Percentiles rank a stretch among this genome's conserved stretches.
Evolutionary conservation across 2,329 filamentous ascomycete genomes (phyloP).

Genomic region (Ambrosiella beaveri): DNA sequence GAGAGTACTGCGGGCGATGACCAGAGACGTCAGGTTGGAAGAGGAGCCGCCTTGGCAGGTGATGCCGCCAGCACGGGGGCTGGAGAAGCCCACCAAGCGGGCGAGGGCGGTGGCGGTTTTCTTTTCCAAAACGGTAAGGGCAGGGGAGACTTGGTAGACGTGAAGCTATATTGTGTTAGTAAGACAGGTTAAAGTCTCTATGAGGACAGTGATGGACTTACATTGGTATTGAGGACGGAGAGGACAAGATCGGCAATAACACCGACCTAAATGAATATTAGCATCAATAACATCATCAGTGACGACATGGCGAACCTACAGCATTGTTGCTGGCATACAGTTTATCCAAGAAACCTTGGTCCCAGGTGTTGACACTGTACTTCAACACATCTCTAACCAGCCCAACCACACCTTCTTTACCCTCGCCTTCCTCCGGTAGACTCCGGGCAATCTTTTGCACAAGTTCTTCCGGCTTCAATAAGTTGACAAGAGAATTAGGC

Average conservation of each 20-base stretch:
- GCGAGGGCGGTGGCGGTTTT: constrained; percentile 58
- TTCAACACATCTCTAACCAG: constrained; percentile 54
- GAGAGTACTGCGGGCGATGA: constrained; percentile 73
- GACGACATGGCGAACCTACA: constrained; percentile 25
- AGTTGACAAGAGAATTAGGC: constrained; percentile 45
- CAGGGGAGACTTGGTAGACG: constrained; percentile 86
- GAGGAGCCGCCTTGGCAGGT: constrained; percentile 68
- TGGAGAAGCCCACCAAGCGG: constrained; percentile 55
- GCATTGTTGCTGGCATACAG: constrained; percentile 82
- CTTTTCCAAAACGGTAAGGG: constrained; percentile 76
- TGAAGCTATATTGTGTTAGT: constrained; percentile 39
- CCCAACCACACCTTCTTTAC: constrained; percentile 52
- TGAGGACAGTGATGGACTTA: constrained; percentile 21
- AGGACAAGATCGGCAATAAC: constrained; percentile 73
- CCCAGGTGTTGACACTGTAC: constrained; percentile 96
- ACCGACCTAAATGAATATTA: constrained; percentile 41
- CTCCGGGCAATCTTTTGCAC: constrained; percentile 37
- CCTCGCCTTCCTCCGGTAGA: constrained; percentile 34
- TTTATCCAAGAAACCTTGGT: constrained; percentile 92
- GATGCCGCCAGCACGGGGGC: constrained; percentile 54
- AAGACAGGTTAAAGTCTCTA: background rate
- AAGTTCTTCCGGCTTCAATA: constrained; percentile 40
- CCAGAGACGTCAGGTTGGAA: constrained; percentile 70
- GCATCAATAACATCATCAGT: background rate
- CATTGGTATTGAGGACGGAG: constrained; percentile 78